Evolutionary conservation across 176 grass and related monocot genomes (phyloP).

Genomic region (Canna indica): DNA sequence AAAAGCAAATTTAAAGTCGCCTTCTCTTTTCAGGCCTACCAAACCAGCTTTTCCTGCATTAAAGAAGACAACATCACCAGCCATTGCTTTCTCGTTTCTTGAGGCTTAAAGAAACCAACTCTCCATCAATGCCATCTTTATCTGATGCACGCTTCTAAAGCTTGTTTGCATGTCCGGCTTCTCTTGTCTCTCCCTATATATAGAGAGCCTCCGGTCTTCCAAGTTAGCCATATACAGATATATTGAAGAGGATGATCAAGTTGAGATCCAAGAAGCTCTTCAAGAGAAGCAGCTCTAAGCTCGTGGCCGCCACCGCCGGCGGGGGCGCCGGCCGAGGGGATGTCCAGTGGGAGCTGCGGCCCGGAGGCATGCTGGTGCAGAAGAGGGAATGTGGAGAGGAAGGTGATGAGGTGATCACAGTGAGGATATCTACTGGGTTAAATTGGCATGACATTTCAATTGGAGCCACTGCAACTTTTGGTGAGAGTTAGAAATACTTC

Average conservation of each 20-base stretch:
- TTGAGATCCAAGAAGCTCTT: constrained; percentile 89
- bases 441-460: constrained; percentile 69
- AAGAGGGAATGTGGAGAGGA: constrained; percentile 50
- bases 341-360: constrained; percentile 90
- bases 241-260: constrained; percentile 50
- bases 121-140: constrained; percentile 24
- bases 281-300: constrained; percentile 76
- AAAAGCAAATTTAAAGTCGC: constrained; percentile 3
- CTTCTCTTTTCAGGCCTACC: constrained; percentile 11
- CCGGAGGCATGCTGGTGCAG: constrained; percentile 94
- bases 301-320: constrained; percentile 3
- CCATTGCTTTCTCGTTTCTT: constrained; percentile 28
- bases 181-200: constrained; percentile 34
- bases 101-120: constrained; percentile 16
- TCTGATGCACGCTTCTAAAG: constrained; percentile 76
- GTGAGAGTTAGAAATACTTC: constrained; percentile 38
- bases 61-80: constrained; percentile 12
- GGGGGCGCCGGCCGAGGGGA: constrained; percentile 18
- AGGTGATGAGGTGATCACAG: constrained; percentile 44
- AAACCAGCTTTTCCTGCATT: constrained; percentile 2
- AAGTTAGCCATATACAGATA: constrained; percentile 18
- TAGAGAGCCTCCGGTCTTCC: background rate
- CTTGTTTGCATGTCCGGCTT: constrained; percentile 22
- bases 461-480: constrained; percentile 76
- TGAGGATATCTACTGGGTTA: constrained; percentile 63